Base-by-base conservation (phyloP, 148 eudicot species). In the Pouteria glomerata region DNA sequence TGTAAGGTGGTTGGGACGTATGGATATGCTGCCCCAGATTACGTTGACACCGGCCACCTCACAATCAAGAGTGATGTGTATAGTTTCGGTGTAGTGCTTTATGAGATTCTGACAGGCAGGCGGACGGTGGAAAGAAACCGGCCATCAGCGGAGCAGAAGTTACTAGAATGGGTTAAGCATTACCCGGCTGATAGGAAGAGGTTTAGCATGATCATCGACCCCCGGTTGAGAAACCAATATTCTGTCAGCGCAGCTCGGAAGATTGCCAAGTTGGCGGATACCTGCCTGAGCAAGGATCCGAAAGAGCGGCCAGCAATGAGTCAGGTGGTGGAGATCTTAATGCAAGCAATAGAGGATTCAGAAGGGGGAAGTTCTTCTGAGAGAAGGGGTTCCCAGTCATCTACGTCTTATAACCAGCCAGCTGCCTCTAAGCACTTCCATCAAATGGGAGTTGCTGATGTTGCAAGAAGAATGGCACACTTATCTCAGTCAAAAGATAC, bases 1-100 rank as follows among this genome's bases (percentile, higher is more conserved):
- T 34, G 19, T 47, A 81, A 90, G 96, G 88, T 88, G 12, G 81
- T 80, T 60, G 96, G 96, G 37, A 90, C 96, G 42, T 72, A 59
- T 24, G 96, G 96, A 4, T 90, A 90, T 48, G 85, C 89, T 26
- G 96, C 87, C 64, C 96, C 96, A 56, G 91, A 84, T 63, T 90
- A 90, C 13, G 80, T 86, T 0, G 73, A 81, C 41, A 78, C 88
- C 0, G 90, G 96, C 50, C 92, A 81, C 74, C 83, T 90, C n/a
- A 81, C 76, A 71, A 47, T 59, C 51, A 90, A 82, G 87, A 85
- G 92, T 37, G 96, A 90, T 74, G 67, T 81, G 24, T 90, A 82
- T 73, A 87, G 83, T 65, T 90, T 73, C 10, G 96, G 96, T 37
- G 96, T 90, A 33, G 96, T 90, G n/a, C 76, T 90, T 6, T 90